A percentile compares a stretch with the other conserved stretches of the same genome.
Evolutionary conservation across 345 rosid genomes (phyloP).

Genomic region (Camelina sativa): DNA sequence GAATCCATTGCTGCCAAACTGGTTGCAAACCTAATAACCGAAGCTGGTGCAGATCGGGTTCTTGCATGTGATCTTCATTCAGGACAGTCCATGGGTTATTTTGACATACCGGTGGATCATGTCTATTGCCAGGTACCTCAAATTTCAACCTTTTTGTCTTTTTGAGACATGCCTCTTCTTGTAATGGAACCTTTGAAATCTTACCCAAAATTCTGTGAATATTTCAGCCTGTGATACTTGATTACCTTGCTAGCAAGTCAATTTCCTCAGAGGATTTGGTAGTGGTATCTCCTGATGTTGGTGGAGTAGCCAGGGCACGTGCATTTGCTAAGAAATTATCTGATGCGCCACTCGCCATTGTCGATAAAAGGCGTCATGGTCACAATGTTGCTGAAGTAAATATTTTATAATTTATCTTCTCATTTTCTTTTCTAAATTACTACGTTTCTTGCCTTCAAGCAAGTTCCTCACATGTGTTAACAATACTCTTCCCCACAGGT

Average conservation of each 20-base stretch:
- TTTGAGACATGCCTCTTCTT: too few relatives aligned
- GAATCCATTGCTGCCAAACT: slow-evolving; percentile 98
- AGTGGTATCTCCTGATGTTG: slow-evolving; percentile 99
- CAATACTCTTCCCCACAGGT: slow-evolving; percentile 53
- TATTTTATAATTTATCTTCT: neutral
- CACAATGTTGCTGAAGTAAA: slow-evolving; percentile 98
- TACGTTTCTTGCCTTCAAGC: neutral
- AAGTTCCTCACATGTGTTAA: neutral
- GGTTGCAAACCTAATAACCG: slow-evolving; percentile 92
- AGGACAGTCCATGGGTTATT: slow-evolving; percentile 99
- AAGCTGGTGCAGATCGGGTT: slow-evolving; percentile 97
- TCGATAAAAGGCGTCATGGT: slow-evolving; percentile 97
- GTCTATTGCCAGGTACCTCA: slow-evolving; percentile 81
- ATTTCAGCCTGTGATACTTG: slow-evolving; percentile 94
- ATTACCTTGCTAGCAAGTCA: slow-evolving; percentile 96
- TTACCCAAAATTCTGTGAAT: neutral
- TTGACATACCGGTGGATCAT: slow-evolving; percentile 98
- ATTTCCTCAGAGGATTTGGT: slow-evolving; percentile 84
- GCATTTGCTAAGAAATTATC: slow-evolving; percentile 95
- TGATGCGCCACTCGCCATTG: slow-evolving; percentile 98
- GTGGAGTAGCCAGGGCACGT: slow-evolving; percentile 98
- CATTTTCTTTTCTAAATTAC: neutral
- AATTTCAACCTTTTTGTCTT: too few relatives aligned
- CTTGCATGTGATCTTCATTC: slow-evolving; percentile 98
- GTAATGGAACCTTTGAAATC: neutral